A percentile compares a stretch with the other conserved stretches of the same genome.
These are phyloP conservation scores for Floccularia luteovirens DNA, from an alignment of 768 basidiomycete genomes.

Conservation along the genomic window DNA sequence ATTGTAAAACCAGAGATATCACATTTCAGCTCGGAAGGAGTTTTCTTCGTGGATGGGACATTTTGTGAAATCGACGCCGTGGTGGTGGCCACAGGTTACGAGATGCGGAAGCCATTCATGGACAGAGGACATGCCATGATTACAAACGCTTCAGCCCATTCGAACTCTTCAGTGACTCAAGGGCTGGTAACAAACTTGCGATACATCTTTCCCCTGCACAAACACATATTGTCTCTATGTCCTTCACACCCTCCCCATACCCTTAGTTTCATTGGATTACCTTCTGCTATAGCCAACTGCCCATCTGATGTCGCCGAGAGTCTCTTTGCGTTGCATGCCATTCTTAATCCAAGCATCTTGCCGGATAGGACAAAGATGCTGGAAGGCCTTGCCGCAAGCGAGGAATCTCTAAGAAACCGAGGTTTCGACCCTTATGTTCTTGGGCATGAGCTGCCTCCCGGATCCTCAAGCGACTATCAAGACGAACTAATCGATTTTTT, in stretches of 20 bases:
- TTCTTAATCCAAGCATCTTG: slow-evolving; percentile 33
- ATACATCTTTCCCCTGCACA: slow-evolving; percentile 49
- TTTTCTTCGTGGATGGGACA: slow-evolving; percentile 43
- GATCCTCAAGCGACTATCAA: slow-evolving; percentile 30
- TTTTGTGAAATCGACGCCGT: slow-evolving; percentile 34
- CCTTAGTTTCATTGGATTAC: slow-evolving; percentile 48
- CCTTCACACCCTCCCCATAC: slow-evolving; percentile 38
- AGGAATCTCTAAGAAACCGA: slow-evolving; percentile 26
- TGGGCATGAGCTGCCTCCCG: slow-evolving; percentile 36
- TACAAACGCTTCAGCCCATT: slow-evolving; percentile 17
- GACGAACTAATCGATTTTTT: slow-evolving; percentile 27
- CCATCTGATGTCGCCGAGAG: slow-evolving; percentile 44
- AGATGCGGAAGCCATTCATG: slow-evolving; percentile 41
- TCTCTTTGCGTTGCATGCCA: slow-evolving; percentile 34
- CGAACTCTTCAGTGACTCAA: slow-evolving; percentile 13
- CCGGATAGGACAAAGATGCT: slow-evolving; percentile 30
- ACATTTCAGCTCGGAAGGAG: slow-evolving; percentile 32
- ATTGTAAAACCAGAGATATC: slow-evolving; percentile 35
- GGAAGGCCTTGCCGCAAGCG: slow-evolving; percentile 28
- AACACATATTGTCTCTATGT: slow-evolving; percentile 46
- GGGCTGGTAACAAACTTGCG: slow-evolving; percentile 38
- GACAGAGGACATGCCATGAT: slow-evolving; percentile 20
- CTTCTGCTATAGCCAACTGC: slow-evolving; percentile 37
- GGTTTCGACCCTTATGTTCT: slow-evolving; percentile 41
- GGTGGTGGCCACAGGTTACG: slow-evolving; percentile 50